Conservation (phyloP, 2,329 filamentous ascomycete genomes). For the Talaromyces sp. region DNA sequence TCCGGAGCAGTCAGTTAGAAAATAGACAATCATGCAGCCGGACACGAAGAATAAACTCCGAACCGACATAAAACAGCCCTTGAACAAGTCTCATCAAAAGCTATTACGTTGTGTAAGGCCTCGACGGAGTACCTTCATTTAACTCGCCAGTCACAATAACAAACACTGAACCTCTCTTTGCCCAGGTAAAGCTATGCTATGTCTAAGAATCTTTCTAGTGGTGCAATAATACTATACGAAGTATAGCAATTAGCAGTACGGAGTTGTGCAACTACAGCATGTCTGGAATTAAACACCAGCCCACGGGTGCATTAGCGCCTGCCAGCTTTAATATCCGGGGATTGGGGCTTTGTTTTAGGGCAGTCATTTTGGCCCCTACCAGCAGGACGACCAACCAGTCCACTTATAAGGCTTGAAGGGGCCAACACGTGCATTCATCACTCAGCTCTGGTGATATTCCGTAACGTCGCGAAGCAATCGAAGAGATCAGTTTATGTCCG, state of each 20-base stretch:
- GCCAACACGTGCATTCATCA: neutral
- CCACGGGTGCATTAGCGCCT: neutral
- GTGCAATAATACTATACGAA: neutral
- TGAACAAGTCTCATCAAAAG: neutral
- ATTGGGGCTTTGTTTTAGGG: neutral
- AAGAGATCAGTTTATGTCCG: neutral
- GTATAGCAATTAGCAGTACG: neutral
- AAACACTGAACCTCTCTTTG: neutral
- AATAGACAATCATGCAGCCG: neutral
- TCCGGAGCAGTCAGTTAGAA: neutral
- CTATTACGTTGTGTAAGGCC: neutral
- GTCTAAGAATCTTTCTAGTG: neutral
- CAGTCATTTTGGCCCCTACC: neutral
- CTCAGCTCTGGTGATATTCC: neutral
- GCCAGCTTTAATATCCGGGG: neutral
- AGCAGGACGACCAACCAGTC: neutral
- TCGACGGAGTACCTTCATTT: neutral
- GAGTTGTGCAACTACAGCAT: neutral
- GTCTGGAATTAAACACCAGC: neutral
- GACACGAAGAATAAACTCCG: conserved; percentile 3
- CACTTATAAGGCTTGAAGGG: neutral
- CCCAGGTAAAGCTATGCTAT: neutral
- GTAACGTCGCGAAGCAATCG: neutral
- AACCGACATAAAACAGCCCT: neutral
- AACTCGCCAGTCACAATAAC: neutral